A percentile compares a stretch with the other conserved stretches of the same genome.
phyloP scores from a whole-genome alignment of 352 stramenopile species.

The Globisporangium middletonii region DNA sequence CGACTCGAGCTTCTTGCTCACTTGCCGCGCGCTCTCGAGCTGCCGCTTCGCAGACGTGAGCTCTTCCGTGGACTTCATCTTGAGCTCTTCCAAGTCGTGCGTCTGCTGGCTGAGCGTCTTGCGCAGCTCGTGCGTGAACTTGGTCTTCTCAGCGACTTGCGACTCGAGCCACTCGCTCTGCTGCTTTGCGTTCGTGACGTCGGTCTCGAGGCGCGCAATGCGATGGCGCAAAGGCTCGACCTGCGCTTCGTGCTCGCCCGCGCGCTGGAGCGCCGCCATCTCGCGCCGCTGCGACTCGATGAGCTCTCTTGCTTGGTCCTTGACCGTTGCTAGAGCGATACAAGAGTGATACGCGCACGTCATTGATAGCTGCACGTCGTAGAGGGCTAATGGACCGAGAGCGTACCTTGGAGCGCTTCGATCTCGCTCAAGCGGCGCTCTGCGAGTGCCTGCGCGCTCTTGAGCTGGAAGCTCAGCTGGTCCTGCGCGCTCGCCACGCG shows the following conservation, averaged over 20 bases:
- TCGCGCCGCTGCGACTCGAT: constrained; percentile 52
- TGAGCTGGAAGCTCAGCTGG: constrained; percentile 42
- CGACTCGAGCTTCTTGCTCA: constrained; percentile 61
- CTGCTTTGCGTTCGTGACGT: constrained; percentile 41
- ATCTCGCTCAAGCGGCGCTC: constrained; percentile 59
- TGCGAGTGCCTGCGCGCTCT: constrained; percentile 38
- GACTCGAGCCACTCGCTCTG: constrained; percentile 66
- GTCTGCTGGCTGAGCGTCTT: constrained; percentile 43
- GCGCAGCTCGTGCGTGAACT: constrained; percentile 52
- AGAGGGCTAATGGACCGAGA: background rate
- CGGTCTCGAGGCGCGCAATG: constrained; percentile 40
- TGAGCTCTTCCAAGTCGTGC: constrained; percentile 52
- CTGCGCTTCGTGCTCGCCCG: constrained; percentile 50
- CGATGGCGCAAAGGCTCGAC: constrained; percentile 48
- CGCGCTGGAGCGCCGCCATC: constrained; percentile 55
- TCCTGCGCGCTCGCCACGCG: constrained; percentile 43
- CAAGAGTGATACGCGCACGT: background rate
- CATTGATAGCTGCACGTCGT: background rate
- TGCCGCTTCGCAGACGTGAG: constrained; percentile 38
- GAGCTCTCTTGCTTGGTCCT: constrained; percentile 50
- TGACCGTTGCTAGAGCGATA: constrained; percentile 20
- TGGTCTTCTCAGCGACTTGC: constrained; percentile 62
- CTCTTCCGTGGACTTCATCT: constrained; percentile 43
- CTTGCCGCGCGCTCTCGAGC: constrained; percentile 51
- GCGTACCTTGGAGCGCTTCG: constrained; percentile 38